These are phyloP conservation scores for Pisolithus thermaeus DNA, from an alignment of 1,284 basidiomycete genomes.

Conservation along the genomic window DNA sequence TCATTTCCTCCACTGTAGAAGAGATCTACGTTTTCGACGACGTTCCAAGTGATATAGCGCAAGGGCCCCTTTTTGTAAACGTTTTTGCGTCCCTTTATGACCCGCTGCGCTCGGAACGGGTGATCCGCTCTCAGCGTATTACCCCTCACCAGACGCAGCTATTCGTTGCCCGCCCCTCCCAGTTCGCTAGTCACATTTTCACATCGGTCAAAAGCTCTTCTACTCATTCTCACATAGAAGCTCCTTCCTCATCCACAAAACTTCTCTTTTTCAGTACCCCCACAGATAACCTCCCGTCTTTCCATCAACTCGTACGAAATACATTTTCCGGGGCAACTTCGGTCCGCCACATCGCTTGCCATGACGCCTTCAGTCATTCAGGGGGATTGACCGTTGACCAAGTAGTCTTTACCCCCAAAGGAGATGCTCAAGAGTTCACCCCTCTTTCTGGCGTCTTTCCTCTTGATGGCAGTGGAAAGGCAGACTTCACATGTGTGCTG, in stretches of 20 bases:
- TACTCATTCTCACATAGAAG: constrained; percentile 17
- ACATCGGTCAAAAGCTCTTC: constrained; percentile 24
- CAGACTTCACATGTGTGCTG: constrained; percentile 67
- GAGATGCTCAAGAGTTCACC: constrained; percentile 30
- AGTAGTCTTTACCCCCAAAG: constrained; percentile 50
- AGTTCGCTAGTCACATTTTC: constrained; percentile 44
- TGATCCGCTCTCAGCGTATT: constrained; percentile 54
- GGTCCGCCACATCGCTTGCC: constrained; percentile 54
- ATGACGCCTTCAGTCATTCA: constrained; percentile 66
- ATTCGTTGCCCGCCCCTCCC: constrained; percentile 41
- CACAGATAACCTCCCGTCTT: constrained; percentile 43
- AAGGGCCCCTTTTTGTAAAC: constrained; percentile 67
- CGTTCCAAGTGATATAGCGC: constrained; percentile 54
- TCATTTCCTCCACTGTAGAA: constrained; percentile 53
- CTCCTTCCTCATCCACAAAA: constrained; percentile 32
- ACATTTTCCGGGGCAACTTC: constrained; percentile 53
- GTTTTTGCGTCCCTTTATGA: constrained; percentile 60
- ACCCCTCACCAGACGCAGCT: constrained; percentile 50
- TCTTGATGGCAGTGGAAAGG: constrained; percentile 43
- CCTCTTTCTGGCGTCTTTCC: constrained; percentile 51
- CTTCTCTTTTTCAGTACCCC: constrained; percentile 61
- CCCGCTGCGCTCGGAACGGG: constrained; percentile 32
- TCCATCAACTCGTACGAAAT: constrained; percentile 51
- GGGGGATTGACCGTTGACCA: constrained; percentile 61
- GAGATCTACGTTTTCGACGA: constrained; percentile 71